Conservation (phyloP, 805 yeast genomes). For the Gaillardinia entomophila region DNA sequence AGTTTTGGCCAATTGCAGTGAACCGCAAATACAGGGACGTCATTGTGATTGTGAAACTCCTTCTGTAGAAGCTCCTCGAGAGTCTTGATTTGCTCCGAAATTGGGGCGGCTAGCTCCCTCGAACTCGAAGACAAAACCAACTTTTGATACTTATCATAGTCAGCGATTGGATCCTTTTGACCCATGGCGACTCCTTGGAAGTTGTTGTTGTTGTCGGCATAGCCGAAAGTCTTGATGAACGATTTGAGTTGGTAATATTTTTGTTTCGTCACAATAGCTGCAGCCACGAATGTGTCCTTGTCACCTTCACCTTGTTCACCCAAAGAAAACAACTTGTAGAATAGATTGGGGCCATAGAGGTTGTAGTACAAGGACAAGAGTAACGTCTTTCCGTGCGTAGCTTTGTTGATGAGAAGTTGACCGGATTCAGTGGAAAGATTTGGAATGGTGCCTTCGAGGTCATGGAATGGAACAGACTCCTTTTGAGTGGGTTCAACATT, state of each 20-base stretch:
- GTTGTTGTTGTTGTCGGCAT: conserved; percentile 20
- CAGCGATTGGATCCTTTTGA: conserved; percentile 23
- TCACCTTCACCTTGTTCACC: conserved; percentile 40
- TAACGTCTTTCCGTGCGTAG: conserved; percentile 50
- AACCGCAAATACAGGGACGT: conserved; percentile 20
- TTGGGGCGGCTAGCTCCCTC: conserved; percentile 5
- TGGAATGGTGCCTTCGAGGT: conserved; percentile 4
- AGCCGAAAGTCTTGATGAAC: conserved; percentile 20
- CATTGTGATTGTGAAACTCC: conserved; percentile 11
- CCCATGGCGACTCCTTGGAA: conserved; percentile 35
- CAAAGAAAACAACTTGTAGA: conserved; percentile 54
- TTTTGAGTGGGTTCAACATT: conserved; percentile 5
- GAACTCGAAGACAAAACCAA: conserved; percentile 10
- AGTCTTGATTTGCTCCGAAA: conserved; percentile 18
- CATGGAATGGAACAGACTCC: conserved; percentile 5
- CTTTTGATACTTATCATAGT: conserved; percentile 11
- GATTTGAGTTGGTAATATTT: conserved; percentile 32
- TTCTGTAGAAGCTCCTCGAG: conserved; percentile 13
- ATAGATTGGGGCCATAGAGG: conserved; percentile 54
- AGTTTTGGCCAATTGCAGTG: conserved; percentile 21
- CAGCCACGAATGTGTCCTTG: conserved; percentile 31
- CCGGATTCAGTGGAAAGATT: conserved; percentile 63
- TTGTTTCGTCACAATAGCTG: conserved; percentile 10
- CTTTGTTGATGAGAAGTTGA: conserved; percentile 54
- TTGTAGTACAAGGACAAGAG: conserved; percentile 62